Base-by-base conservation (phyloP, 2,329 filamentous ascomycete genomes). In the Colletotrichum sublineola region DNA sequence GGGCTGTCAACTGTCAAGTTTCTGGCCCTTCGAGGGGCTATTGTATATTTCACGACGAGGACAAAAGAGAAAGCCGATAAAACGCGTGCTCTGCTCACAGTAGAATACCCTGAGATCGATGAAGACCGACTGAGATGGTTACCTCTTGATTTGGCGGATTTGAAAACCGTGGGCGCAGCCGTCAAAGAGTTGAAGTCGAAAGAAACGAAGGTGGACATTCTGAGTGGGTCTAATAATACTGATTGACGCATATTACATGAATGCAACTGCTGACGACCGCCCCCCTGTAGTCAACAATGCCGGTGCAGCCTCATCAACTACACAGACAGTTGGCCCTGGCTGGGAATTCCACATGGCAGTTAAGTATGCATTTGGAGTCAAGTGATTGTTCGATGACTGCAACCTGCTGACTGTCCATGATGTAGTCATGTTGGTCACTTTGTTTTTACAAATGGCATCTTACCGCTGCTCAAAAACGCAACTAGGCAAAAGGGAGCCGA, bases 391-490 rank as follows among this genome's bases (percentile, higher is more conserved):
- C 8, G 20, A 15, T 33, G 36, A 3, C 15, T 29, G 15, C 1
- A 15, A 53, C 15, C 2, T 31, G 50, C 67, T 74, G 8, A 76
- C 62, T 46, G 40, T 11, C 20, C 11, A 20, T 18, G 2, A 20
- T 6, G 14, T 40, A 79, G 78, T 50, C 74, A 79, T 55, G 58
- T 79, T 14, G 78, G 78, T 1, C 77, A 76, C 50, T 80, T 78
- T 61, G 58, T 77, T 3, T 67, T 79, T 38, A 77, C 75, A 8
- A 77, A 78, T n/a, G 65, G 74, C 40, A 24, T 80, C 0, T 65
- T 81, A 1, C 78, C 79, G 0, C 73, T 78, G 8, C 73, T 81
- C 7, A 76, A 77, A 12, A 68, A 73, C 5, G 76, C 78, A 3
- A 64, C 75, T 1, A 48, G 24, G 5, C 31, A 71, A 9, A 42